Evolutionary conservation across 78 protist species (phyloP), one percentile per base, ranked within the genome.

Genomic region (Ministeria vibrans): DNA sequence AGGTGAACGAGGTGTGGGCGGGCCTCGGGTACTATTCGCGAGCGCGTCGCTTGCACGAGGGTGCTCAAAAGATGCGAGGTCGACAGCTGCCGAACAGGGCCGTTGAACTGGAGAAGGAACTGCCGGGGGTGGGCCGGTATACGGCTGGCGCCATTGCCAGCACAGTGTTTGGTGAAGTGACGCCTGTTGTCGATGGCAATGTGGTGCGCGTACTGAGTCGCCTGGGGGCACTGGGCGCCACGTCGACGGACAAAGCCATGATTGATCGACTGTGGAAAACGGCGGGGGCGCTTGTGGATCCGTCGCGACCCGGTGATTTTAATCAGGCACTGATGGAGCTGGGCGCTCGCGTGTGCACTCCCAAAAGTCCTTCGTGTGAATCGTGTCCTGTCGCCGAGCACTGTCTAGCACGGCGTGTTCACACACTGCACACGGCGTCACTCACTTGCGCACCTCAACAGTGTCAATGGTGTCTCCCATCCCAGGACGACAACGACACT

Each of bases 1-100:
- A 78, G 32, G 92, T 87, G 45, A 4, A 75, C 15, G 43, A n/a
- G 15, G 59, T 38, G 1, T 93, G 97, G 97, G 63, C 88, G 1
- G 97, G 97, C 0, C 64, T 93, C 0, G 97, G 97, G 0, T 93
- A 88, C 77, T 93, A 93, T 70, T 15, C 92, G 22, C 80, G 97
- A 22, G 94, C 95, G 1, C 39, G 63, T 4, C 41, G 82, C 6
- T 46, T 93, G 53, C 94, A 79, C 61, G 71, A 87, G 39, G 93
- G 90, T 11, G 90, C 93, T 11, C 34, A 78, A 45, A 0, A 23
- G 43, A 32, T 63, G 41, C 41, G 43, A 1, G 62, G 77, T 28
- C 63, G 62, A 42, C 11, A 2, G 30, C 69, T 88, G 2, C 89
- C 92, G 28, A 27, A 25, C 13, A 32, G 45, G 7, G 44, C 66